Evolutionary conservation across 2,329 filamentous ascomycete species (phyloP), one percentile per base, ranked within the genome.

Genomic region (Helotiales sp.): DNA sequence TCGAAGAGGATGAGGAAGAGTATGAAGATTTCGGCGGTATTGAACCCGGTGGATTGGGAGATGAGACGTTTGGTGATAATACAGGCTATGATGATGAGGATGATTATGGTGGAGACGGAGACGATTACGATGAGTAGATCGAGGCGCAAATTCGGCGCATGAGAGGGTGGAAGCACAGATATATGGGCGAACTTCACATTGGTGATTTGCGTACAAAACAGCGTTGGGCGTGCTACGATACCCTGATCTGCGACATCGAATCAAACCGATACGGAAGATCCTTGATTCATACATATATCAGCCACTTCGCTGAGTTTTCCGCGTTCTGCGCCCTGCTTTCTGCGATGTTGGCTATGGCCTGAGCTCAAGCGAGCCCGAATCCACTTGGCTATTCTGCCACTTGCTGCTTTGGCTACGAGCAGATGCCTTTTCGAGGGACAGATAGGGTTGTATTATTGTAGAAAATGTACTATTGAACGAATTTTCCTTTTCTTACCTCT

Each of bases 1-100:
- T 43, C 43, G 63, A 60, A 6, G 63, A 60, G 24, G 63, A 65
- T 45, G 43, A 47, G 10, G 61, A 58, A 24, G 62, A 64, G n/a
- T 58, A 64, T 40, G 62, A 55, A 1, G 67, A 66, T 58, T 52
- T 63, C 20, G 67, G 61, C 15, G 67, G 50, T 15, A 57, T 60
- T 17, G 64, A 68, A 28, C 47, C 63, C 26, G 66, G 65, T 37
- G 65, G 65, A 17, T 45, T 65, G 28, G 63, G 26, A 37, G 55
- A 69, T 34, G 63, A 63, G 17, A 28, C 10, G 2, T 65, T 52
- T 58, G 63, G 47, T 24, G 55, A 54, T 61, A 32, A 49, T 8
- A 50, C 26, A 10, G 55, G 45, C 20, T 65, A 61, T 24, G 63
- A 50, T 32, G 47, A 47, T 22, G 63, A 65, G 22, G 63, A 65